A percentile compares a stretch with the other conserved stretches of the same genome.
These are phyloP conservation scores for Clathrospora elynae DNA, from an alignment of 2,329 filamentous ascomycete genomes.

Conservation along the genomic window DNA sequence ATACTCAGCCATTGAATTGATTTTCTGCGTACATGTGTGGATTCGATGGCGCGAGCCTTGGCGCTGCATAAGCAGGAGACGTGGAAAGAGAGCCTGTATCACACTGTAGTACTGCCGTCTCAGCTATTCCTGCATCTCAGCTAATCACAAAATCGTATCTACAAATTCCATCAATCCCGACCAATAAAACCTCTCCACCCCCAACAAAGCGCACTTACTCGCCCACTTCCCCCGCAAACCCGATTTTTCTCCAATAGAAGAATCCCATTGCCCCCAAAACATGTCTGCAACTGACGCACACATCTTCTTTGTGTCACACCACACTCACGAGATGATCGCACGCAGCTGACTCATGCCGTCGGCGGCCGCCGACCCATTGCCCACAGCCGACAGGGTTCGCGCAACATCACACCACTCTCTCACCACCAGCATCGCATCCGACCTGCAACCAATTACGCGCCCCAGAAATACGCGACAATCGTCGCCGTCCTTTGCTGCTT, in stretches of 20 bases:
- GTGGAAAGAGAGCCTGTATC: too few species aligned
- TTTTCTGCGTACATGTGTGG: too few species aligned
- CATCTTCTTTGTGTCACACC: too few species aligned
- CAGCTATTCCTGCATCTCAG: too few species aligned
- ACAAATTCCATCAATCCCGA: neutral
- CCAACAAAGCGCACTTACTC: neutral
- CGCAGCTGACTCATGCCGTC: constrained; percentile 22
- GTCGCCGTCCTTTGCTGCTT: neutral
- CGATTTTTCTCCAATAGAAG: neutral
- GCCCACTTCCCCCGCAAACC: neutral
- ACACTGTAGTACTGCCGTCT: too few species aligned
- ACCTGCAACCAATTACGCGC: constrained; percentile 11
- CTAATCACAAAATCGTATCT: too few species aligned
- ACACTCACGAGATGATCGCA: too few species aligned
- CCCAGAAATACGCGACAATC: constrained; percentile 10
- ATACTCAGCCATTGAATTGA: too few species aligned
- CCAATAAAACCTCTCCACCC: neutral
- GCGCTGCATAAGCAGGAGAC: too few species aligned
- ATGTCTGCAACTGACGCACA: too few species aligned
- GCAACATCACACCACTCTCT: constrained; percentile 37
- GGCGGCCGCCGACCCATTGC: constrained; percentile 26
- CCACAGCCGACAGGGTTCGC: constrained; percentile 5
- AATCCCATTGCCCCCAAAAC: too few species aligned
- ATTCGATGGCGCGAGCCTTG: too few species aligned
- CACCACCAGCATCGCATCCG: constrained; percentile 10